Conservation (phyloP, 352 stramenopile species). For the Pythium folliculosum region DNA sequence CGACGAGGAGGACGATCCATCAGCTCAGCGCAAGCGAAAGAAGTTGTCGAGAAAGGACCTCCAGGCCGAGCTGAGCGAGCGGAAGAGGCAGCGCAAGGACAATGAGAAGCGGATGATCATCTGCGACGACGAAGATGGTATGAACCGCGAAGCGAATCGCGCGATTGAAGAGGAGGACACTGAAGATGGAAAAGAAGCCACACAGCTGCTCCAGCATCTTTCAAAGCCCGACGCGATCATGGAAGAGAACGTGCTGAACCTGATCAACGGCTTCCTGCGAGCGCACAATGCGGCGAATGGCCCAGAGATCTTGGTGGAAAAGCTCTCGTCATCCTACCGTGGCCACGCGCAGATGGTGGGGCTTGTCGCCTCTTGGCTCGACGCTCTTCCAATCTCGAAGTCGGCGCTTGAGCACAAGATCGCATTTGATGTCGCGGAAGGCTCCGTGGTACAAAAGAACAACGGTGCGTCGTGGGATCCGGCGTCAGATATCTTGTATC, state of each 20-base stretch:
- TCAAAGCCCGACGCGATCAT: conserved; percentile 81
- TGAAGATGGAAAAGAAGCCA: conserved; percentile 77
- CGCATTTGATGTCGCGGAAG: conserved; percentile 72
- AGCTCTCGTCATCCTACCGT: conserved; percentile 84
- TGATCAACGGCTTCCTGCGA: conserved; percentile 86
- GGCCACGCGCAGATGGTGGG: conserved; percentile 88
- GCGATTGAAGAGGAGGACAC: conserved; percentile 62
- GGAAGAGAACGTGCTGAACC: conserved; percentile 72
- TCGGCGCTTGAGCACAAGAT: conserved; percentile 73
- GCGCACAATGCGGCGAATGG: conserved; percentile 79
- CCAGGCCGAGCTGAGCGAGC: conserved; percentile 21
- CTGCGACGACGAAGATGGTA: conserved; percentile 74
- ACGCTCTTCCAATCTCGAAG: conserved; percentile 60
- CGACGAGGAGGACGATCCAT: conserved; percentile 1
- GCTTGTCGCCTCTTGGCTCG: conserved; percentile 81
- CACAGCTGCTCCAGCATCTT: conserved; percentile 63
- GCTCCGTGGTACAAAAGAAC: conserved; percentile 50
- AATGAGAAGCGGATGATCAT: conserved; percentile 80
- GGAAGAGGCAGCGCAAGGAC: conserved; percentile 40
- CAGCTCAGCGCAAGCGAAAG: conserved; percentile 22
- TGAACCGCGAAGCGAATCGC: conserved; percentile 28
- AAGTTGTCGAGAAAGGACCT: conserved; percentile 46
- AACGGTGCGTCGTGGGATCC: conserved; percentile 74
- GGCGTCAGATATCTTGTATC: conserved; percentile 79
- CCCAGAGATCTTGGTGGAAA: conserved; percentile 84